These are phyloP conservation scores for Phaffomyces thermotolerans DNA, from an alignment of 805 yeast species.

Conservation along the genomic window DNA sequence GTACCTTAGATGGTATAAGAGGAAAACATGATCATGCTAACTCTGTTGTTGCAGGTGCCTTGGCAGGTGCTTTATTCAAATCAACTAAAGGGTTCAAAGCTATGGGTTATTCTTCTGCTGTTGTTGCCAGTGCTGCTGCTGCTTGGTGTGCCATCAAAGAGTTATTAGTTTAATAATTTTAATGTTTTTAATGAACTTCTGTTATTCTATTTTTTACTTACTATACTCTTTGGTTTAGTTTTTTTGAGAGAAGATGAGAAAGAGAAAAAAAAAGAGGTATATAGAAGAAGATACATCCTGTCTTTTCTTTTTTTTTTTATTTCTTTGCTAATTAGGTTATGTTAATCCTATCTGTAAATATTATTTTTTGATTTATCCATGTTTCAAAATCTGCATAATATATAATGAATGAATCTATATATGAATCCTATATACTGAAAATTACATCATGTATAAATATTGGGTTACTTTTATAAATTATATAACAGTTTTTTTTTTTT, in stretches of 20 bases:
- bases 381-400: conserved; percentile 2
- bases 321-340: neutral
- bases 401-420: conserved; percentile 4
- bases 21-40: conserved; percentile 85
- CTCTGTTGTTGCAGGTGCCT: conserved; percentile 81
- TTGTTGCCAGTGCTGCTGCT: conserved; percentile 87
- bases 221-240: neutral
- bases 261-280: too few relatives aligned
- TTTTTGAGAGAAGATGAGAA: neutral
- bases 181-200: conserved; percentile 2
- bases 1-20: conserved; percentile 69
- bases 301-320: neutral
- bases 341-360: conserved; percentile 3
- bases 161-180: conserved; percentile 7
- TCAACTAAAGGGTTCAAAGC: conserved; percentile 81
- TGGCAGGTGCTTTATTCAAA: conserved; percentile 88
- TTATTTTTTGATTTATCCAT: neutral
- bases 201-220: neutral
- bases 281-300: too few relatives aligned
- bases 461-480: neutral
- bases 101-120: conserved; percentile 77
- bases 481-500: neutral
- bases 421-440: too few relatives aligned
- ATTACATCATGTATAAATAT: neutral
- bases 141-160: conserved; percentile 83